Evolutionary conservation across 2,329 filamentous ascomycete genomes (phyloP), one percentile per base, ranked within the genome.

Genomic region (Botrytis pseudocinerea): DNA sequence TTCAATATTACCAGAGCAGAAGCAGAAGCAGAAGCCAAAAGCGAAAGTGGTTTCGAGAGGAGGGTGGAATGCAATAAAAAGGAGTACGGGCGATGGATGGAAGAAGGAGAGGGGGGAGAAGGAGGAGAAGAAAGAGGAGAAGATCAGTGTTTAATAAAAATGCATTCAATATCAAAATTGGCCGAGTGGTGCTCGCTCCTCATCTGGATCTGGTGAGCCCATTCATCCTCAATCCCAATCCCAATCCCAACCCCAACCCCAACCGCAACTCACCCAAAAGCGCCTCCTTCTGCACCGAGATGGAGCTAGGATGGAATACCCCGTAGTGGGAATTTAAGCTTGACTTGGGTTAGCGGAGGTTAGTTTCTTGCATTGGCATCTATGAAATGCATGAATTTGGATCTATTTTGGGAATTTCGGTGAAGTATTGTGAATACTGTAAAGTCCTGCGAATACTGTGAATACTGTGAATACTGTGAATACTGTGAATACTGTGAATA

Each of bases 261-360:
- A 38, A 38, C 1, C 38, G 7, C 63, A 61, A 61, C 62, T 68
- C 46, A 42, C 28, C 35, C 48, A 69, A 69, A 66, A 59, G 48
- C 65, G 35, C 65, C 65, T 69, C 51, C 66, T 46, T 69, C 66
- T 69, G 66, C 66, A 69, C 25, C 51, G 25, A 32, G 46, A 69
- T 69, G 32, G 6, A 44, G 66, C 48, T 69, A 69, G 38, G 14
- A 28, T 35, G 22, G 18, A 20, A 57, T 28, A 18, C 65, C 44
- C 35, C 20, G 38, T 14, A 2, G 28, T 57, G 20, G 2, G 18
- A 9, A 57, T 59, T 59, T 32, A 18, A 69, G 40, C 38, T n/a
- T 69, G 16, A 32, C 35, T 28, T 16, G 38, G 35, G 18, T 44
- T 44, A 46, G 20, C 2, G 35, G 35, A 38, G 38, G 38, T 38